Evolutionary conservation across 148 eudicot species (phyloP), one percentile per base, ranked within the genome.

Genomic region (Pouteria glomerata): DNA sequence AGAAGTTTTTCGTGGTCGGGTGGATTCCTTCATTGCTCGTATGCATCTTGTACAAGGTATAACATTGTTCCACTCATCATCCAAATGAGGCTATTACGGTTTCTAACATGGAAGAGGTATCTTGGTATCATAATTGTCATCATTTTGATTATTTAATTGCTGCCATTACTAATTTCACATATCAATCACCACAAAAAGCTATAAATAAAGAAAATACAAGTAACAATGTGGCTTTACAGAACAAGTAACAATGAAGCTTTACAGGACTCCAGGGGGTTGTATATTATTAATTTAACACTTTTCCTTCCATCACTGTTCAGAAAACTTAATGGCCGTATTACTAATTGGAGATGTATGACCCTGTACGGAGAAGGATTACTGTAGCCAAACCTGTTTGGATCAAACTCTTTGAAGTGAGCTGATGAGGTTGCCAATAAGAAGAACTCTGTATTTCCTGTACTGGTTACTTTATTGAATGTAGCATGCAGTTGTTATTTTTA

Each of bases 21-120:
- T 52, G 19, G 34, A 67, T 66, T 70, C 74, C n/a, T 83, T 83
- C 37, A 66, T 80, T 72, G 63, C 72, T 13, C 30, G 60, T 48
- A 77, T 83, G 83, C 78, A 75, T 81, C 76, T 63, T 48, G 62
- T 84, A 33, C 84, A 72, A 84, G 87, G 87, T 84, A 69, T 21
- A 29, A 30, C 13, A 3, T 18, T 35, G 48, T 18, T 66, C 18
- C 23, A 51, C 21, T n/a, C n/a, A n/a, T 51, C 55, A 1, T 51
- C 14, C 13, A 44, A 44, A 44, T 44, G 13, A 8, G 14, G 48
- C 13, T 15, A 44, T 44, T 2, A 44, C 48, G 13, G 13, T 44
- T 44, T 60, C 21, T 63, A 14, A 23, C 6, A 37, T 37, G 15
- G 8, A 3, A 23, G n/a, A 6, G n/a, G 45, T n/a, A 33, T 23